phyloP scores from a whole-genome alignment of 257 asterid species.

The Catharanthus roseus region DNA sequence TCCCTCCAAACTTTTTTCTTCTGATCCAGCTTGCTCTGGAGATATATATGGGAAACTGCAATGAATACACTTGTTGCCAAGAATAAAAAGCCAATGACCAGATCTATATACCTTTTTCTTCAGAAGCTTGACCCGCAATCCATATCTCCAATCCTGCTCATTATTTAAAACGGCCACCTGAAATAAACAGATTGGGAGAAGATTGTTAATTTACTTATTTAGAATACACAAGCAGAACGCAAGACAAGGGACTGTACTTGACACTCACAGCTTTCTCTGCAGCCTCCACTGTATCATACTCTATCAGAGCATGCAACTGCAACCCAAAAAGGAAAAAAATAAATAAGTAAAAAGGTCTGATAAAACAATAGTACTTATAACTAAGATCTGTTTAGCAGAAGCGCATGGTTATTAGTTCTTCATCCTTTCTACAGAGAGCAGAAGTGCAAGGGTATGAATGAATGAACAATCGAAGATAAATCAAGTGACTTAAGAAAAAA shows the following conservation, averaged over 20 bases:
- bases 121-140: constrained; percentile 91
- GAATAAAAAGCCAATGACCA: constrained; percentile 10
- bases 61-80: not conserved
- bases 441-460: not conserved
- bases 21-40: constrained; percentile 58
- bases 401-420: no score
- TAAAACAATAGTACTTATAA: not conserved
- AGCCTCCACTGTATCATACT: constrained; percentile 70
- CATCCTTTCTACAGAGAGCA: not conserved
- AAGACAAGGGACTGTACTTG: constrained; percentile 17
- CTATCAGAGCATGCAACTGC: constrained; percentile 85
- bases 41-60: constrained; percentile 12
- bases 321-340: constrained; percentile 10
- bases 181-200: constrained; percentile 15
- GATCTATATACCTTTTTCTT: constrained; percentile 51
- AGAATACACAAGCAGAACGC: not conserved
- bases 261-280: constrained; percentile 93
- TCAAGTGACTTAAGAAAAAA: no score
- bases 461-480: not conserved
- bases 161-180: constrained; percentile 76
- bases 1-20: constrained; percentile 69
- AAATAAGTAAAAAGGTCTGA: not conserved
- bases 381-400: not conserved
- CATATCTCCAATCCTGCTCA: constrained; percentile 96
- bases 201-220: not conserved